phyloP scores from a whole-genome alignment of 192 early-diverging fungal species.

The Oehlia diaphana region DNA sequence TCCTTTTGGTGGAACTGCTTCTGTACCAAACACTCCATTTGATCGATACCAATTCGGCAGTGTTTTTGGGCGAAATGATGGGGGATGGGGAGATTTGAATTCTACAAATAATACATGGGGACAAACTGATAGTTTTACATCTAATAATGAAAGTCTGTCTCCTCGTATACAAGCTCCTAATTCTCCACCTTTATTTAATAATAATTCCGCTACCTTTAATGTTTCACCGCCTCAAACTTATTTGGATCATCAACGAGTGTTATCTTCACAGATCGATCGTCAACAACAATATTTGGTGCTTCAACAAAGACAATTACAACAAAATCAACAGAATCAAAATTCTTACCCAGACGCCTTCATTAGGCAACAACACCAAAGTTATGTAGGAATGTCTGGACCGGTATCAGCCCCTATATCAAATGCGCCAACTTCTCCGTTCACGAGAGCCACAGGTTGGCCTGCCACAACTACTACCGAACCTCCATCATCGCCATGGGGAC shows the following conservation, averaged over 20 bases:
- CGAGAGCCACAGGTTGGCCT: conserved; percentile 20
- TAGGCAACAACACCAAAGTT: conserved; percentile 33
- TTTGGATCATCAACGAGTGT: conserved; percentile 31
- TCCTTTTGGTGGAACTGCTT: conserved; percentile 29
- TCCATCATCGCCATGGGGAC: conserved; percentile 36
- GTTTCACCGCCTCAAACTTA: conserved; percentile 14
- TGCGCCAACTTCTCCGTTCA: conserved; percentile 28
- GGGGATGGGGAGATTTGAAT: conserved; percentile 20
- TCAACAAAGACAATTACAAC: conserved; percentile 30
- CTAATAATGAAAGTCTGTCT: conserved; percentile 17
- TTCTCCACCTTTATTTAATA: conserved; percentile 24
- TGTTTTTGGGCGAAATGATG: conserved; percentile 26
- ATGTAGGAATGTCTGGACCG: conserved; percentile 29
- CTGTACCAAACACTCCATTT: conserved; percentile 32
- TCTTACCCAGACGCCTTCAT: conserved; percentile 35
- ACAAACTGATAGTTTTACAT: conserved; percentile 1
- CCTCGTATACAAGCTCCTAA: conserved; percentile 20
- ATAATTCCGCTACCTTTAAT: conserved; percentile 6
- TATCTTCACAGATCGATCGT: conserved; percentile 43
- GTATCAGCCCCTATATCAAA: conserved; percentile 33
- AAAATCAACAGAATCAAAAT: conserved; percentile 33
- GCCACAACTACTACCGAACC: conserved; percentile 6
- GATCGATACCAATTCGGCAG: conserved; percentile 30
- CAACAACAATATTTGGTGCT: conserved; percentile 40
- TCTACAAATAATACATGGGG: conserved; percentile 11